Percentiles rank a stretch among this genome's conserved stretches.
Conservation (phyloP, 2,329 filamentous ascomycete species). For the Ascochyta viciae-villosae region DNA sequence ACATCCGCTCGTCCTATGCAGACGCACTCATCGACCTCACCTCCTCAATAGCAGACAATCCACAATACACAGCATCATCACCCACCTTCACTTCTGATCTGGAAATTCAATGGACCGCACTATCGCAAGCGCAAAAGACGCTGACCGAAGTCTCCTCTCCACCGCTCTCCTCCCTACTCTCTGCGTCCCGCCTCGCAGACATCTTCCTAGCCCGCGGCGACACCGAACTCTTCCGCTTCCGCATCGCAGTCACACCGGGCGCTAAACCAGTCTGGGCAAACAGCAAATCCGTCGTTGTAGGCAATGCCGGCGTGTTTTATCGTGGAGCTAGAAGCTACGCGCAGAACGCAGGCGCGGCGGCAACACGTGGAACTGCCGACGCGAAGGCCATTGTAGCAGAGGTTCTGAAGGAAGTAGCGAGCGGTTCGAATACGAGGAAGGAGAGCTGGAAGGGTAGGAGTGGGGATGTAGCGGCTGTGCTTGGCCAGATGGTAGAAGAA, state of each 20-base stretch:
- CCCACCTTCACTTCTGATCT: slow-evolving; percentile 24
- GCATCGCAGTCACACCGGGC: slow-evolving; percentile 27
- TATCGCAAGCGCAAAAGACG: slow-evolving; percentile 39
- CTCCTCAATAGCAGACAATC: slow-evolving; percentile 50
- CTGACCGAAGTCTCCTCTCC: slow-evolving; percentile 35
- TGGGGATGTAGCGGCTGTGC: slow-evolving; percentile 52
- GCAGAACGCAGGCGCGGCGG: slow-evolving; percentile 35
- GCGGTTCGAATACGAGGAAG: slow-evolving; percentile 44
- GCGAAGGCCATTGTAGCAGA: slow-evolving; percentile 59
- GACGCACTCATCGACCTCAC: slow-evolving; percentile 64
- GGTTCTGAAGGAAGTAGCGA: slow-evolving; percentile 52
- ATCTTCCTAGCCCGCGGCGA: slow-evolving; percentile 45
- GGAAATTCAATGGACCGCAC: slow-evolving; percentile 43
- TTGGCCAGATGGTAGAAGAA: slow-evolving; percentile 62
- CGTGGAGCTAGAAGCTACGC: slow-evolving; percentile 43
- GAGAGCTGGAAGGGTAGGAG: slow-evolving; percentile 50
- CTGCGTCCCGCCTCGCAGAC: slow-evolving; percentile 37
- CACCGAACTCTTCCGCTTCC: slow-evolving; percentile 45
- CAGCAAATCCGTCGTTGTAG: slow-evolving; percentile 43
- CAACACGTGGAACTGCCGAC: slow-evolving; percentile 54
- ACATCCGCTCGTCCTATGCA: slow-evolving; percentile 62
- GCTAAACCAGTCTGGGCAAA: slow-evolving; percentile 42
- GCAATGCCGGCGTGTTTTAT: slow-evolving; percentile 50
- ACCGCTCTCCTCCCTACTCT: slow-evolving; percentile 24
- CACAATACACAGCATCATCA: slow-evolving; percentile 22